A percentile compares a stretch with the other conserved stretches of the same genome.
Conservation (phyloP, 345 rosid species). For the Cardiospermum halicacabum region DNA sequence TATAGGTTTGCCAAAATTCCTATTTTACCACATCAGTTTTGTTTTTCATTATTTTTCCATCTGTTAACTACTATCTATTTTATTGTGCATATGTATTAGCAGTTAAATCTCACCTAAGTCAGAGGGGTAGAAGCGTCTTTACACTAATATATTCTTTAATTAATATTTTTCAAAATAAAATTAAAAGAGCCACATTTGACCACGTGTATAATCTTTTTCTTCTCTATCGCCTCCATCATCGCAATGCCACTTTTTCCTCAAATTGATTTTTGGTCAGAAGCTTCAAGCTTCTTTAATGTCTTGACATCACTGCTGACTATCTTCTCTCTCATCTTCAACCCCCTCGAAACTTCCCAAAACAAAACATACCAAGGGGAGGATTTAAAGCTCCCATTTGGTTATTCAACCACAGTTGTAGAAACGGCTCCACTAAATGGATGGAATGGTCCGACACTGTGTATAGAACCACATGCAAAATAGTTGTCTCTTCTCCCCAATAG, state of each 20-base stretch:
- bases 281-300: conserved; percentile 49
- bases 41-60: too few relatives aligned
- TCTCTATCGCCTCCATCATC: conserved; percentile 17
- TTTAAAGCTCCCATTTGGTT: conserved; percentile 87
- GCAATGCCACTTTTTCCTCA: conserved; percentile 29
- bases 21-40: too few relatives aligned
- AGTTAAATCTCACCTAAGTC: too few relatives aligned
- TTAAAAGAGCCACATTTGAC: too few relatives aligned
- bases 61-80: too few relatives aligned
- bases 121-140: too few relatives aligned
- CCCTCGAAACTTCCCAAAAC: conserved; percentile 96
- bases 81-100: too few relatives aligned
- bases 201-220: conserved; percentile 13
- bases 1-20: too few relatives aligned
- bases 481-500: conserved; percentile 85
- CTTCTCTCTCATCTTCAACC: conserved; percentile 63
- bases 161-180: too few relatives aligned
- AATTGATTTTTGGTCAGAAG: conserved; percentile 21
- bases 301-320: conserved; percentile 61
- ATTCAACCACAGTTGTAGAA: conserved; percentile 86
- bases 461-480: conserved; percentile 76
- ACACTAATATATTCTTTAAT: too few relatives aligned
- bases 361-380: conserved; percentile 98
- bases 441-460: conserved; percentile 80
- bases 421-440: conserved; percentile 99